Evolutionary conservation across 2,329 filamentous ascomycete genomes (phyloP).

Genomic region (Fusarium beomiforme): DNA sequence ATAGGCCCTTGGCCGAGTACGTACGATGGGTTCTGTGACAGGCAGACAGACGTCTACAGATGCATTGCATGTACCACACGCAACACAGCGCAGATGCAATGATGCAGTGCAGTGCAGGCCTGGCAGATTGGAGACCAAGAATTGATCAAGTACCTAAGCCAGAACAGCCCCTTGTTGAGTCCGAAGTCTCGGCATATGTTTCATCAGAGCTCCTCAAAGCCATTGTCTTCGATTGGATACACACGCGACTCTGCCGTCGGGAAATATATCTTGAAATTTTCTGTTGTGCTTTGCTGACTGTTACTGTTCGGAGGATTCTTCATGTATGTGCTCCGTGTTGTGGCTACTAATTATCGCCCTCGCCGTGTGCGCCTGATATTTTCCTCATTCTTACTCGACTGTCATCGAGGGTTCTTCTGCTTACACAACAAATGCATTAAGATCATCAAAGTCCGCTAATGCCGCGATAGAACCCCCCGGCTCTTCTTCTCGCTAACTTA

Average conservation of each 20-base stretch:
- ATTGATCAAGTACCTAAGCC: not conserved
- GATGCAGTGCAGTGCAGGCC: not conserved
- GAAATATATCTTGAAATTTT: conserved; percentile 14
- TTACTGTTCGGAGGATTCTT: not conserved
- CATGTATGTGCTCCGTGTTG: not conserved
- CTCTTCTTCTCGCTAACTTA: conserved; percentile 12
- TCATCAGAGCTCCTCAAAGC: conserved; percentile 25
- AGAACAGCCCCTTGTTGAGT: conserved; percentile 14
- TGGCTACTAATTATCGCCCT: conserved; percentile 9
- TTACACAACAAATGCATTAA: conserved; percentile 17
- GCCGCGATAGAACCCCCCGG: conserved; percentile 9
- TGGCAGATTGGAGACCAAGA: not conserved
- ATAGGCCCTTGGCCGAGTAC: conserved; percentile 17
- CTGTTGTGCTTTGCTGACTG: not conserved
- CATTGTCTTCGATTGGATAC: conserved; percentile 21
- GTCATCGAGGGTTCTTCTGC: conserved; percentile 19
- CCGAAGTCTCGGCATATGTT: conserved; percentile 33
- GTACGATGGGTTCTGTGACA: conserved; percentile 19
- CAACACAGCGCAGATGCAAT: not conserved
- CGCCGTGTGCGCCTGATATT: conserved; percentile 11
- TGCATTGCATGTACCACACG: not conserved
- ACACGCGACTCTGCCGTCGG: conserved; percentile 22
- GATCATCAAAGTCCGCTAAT: conserved; percentile 29
- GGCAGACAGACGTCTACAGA: not conserved
- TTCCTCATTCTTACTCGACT: not conserved